A percentile compares a stretch with the other conserved stretches of the same genome.
Evolutionary conservation across 148 eudicot genomes (phyloP).

Genomic region (Beta vulgaris): DNA sequence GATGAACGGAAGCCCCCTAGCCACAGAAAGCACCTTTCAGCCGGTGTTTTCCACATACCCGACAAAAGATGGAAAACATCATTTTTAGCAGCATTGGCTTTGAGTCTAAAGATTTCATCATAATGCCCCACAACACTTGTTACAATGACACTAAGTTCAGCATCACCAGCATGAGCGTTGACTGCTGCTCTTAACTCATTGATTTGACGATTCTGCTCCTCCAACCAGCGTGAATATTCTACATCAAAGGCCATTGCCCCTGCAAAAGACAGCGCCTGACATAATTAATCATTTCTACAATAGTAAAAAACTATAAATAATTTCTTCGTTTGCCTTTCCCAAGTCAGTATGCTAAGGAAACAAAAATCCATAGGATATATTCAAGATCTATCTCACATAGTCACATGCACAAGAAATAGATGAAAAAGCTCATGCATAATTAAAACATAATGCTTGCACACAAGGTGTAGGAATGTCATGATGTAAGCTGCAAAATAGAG

Average conservation of each 20-base stretch:
- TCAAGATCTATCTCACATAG: not conserved
- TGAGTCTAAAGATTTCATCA: constrained; percentile 49
- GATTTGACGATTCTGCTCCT: constrained; percentile 51
- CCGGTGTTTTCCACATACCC: constrained; percentile 65
- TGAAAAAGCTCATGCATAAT: not conserved
- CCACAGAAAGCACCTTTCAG: constrained; percentile 61
- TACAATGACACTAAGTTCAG: constrained; percentile 51
- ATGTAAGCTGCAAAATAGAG: not conserved
- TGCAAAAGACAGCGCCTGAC: constrained; percentile 16
- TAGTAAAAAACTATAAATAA: not conserved
- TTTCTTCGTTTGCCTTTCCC: not conserved
- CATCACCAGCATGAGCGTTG: constrained; percentile 51
- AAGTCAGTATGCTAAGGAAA: not conserved
- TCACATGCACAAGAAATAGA: not conserved
- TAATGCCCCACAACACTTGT: constrained; percentile 49
- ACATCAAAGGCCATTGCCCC: constrained; percentile 63
- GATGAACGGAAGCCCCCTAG: constrained; percentile 61
- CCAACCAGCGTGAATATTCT: constrained; percentile 57
- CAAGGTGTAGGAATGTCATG: not conserved
- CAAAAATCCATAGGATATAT: not conserved
- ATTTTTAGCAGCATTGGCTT: constrained; percentile 51
- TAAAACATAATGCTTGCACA: not conserved
- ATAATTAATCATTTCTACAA: not conserved
- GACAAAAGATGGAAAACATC: constrained; percentile 58
- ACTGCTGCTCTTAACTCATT: constrained; percentile 54